A percentile compares a stretch with the other conserved stretches of the same genome.
These are phyloP conservation scores for Penicillium lividum DNA, from an alignment of 495 filamentous ascomycete genomes.

Conservation along the genomic window DNA sequence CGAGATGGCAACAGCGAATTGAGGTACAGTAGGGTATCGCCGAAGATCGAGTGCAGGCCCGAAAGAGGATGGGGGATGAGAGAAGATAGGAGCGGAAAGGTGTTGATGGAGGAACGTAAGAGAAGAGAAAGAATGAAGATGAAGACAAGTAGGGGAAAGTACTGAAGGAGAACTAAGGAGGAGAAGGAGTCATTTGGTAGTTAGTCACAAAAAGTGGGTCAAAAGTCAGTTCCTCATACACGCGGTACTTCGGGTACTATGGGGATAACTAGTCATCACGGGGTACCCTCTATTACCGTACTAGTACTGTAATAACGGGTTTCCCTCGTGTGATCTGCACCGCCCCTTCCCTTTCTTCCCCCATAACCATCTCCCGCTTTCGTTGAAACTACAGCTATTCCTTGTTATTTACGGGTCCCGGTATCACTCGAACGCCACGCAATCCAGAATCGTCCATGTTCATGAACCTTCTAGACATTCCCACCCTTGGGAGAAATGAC, in stretches of 20 bases:
- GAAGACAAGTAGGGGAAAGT: constrained; percentile 35
- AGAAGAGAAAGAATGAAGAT: constrained; percentile 23
- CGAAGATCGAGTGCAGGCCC: constrained; percentile 15
- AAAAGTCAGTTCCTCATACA: not conserved
- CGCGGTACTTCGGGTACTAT: constrained; percentile 2
- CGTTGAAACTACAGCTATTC: constrained; percentile 5
- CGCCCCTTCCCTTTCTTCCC: not conserved
- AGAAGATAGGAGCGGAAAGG: constrained; percentile 20
- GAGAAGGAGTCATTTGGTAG: constrained; percentile 8
- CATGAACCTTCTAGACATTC: constrained; percentile 39
- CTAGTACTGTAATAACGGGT: constrained; percentile 3
- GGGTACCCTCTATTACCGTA: constrained; percentile 2
- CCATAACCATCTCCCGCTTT: not conserved
- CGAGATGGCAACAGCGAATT: constrained; percentile 4
- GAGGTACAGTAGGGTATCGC: constrained; percentile 15
- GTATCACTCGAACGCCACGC: constrained; percentile 5
- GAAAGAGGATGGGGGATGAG: constrained; percentile 27
- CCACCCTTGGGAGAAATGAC: not conserved
- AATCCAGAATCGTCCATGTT: constrained; percentile 14
- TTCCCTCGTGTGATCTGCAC: constrained; percentile 10
- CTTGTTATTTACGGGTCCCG: constrained; percentile 3
- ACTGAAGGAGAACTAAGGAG: not conserved
- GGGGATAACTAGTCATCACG: not conserved
- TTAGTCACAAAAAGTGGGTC: constrained; percentile 1
- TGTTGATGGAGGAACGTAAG: constrained; percentile 18